A percentile compares a stretch with the other conserved stretches of the same genome.
Conservation (phyloP, 163 green algal genomes). For the Scenedesmus sp. region DNA sequence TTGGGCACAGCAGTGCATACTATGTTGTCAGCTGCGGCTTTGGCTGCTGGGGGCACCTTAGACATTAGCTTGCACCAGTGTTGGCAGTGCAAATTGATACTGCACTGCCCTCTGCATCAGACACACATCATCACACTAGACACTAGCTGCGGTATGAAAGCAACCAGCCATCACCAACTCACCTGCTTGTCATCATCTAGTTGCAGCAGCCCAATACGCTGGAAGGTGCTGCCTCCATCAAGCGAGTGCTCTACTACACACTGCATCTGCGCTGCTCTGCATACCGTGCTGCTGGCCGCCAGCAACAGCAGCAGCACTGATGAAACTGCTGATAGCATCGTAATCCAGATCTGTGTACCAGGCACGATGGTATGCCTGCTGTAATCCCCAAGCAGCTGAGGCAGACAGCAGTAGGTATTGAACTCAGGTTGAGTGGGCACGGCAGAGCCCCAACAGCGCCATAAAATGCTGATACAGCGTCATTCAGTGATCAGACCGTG, state of each 20-base stretch:
- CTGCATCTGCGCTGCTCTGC: neutral
- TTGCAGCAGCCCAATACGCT: neutral
- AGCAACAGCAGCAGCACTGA: neutral
- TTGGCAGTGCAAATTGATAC: neutral
- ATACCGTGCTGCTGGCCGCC: constrained; percentile 29
- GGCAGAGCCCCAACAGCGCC: neutral
- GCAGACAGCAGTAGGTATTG: neutral
- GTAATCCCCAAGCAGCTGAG: neutral
- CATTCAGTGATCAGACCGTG: neutral
- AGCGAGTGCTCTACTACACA: constrained; percentile 36
- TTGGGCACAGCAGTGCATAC: neutral
- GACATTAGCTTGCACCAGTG: neutral
- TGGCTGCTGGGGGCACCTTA: neutral
- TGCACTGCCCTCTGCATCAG: too few relatives aligned
- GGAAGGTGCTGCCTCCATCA: constrained; percentile 30
- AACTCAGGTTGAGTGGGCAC: neutral
- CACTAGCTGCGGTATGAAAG: neutral
- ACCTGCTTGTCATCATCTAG: constrained; percentile 19
- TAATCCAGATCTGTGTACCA: neutral
- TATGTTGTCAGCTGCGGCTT: neutral
- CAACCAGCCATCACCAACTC: neutral
- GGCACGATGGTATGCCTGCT: neutral
- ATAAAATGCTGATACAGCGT: neutral
- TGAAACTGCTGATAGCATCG: neutral
- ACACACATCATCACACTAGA: neutral